Evolutionary conservation across 768 basidiomycete genomes (phyloP).

Genomic region (Boletus eberwhitei): DNA sequence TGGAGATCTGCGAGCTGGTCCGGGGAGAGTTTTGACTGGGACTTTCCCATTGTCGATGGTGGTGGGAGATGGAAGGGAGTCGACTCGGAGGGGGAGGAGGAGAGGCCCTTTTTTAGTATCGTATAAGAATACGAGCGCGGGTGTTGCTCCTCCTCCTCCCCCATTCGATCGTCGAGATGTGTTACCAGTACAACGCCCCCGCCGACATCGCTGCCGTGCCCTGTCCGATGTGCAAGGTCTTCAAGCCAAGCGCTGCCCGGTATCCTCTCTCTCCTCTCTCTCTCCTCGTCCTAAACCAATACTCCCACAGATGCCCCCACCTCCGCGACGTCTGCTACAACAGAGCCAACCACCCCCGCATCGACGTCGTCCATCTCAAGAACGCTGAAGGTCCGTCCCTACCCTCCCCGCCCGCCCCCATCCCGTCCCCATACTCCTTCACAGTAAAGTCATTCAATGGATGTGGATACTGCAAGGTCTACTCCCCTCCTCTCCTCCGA

Average conservation of each 20-base stretch:
- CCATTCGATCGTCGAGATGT: conserved; percentile 47
- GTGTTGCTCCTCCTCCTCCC: conserved; percentile 18
- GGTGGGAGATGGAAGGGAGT: background rate
- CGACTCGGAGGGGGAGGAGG: conserved; percentile 1
- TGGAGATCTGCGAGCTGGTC: conserved; percentile 95
- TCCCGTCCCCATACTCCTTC: conserved; percentile 14
- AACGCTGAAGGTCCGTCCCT: conserved; percentile 75
- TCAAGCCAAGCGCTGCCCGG: conserved; percentile 58
- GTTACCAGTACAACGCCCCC: conserved; percentile 65
- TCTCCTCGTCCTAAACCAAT: conserved; percentile 19
- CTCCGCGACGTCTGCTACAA: conserved; percentile 73
- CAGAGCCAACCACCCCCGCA: conserved; percentile 66
- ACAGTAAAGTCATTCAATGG: conserved; percentile 80
- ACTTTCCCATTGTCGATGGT: conserved; percentile 83
- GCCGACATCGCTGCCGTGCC: conserved; percentile 60
- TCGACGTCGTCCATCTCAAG: conserved; percentile 75
- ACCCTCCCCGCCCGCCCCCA: conserved; percentile 7
- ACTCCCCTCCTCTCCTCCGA: conserved; percentile 12
- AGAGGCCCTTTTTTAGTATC: conserved; percentile 31
- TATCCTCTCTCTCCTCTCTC: conserved; percentile 26
- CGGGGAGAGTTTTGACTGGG: conserved; percentile 90
- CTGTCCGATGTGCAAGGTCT: conserved; percentile 87
- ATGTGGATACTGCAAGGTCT: conserved; percentile 88
- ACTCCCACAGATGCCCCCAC: conserved; percentile 65
- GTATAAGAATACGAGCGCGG: conserved; percentile 29